Percentiles rank a stretch among this genome's conserved stretches.
These are phyloP conservation scores for Penicillium flavigenum DNA, from an alignment of 495 filamentous ascomycete genomes.

Conservation along the genomic window DNA sequence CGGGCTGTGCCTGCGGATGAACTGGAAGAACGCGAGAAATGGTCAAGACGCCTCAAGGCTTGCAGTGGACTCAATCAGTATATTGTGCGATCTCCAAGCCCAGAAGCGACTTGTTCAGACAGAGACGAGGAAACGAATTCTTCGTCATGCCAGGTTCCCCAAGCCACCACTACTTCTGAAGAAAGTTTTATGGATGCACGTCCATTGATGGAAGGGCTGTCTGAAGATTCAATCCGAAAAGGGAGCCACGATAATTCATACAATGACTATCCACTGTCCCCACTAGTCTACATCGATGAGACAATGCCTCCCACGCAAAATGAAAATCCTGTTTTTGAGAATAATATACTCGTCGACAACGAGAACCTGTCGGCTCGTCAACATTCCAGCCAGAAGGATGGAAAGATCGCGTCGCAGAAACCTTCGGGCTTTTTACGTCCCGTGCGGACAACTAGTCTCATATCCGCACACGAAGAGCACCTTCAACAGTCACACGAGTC, in stretches of 20 bases:
- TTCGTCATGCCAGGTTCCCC: background rate
- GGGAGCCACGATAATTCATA: background rate
- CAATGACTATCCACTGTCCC: background rate
- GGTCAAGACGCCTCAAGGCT: conserved; percentile 54
- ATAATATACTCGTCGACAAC: conserved; percentile 26
- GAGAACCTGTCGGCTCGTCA: conserved; percentile 28
- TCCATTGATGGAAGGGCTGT: background rate
- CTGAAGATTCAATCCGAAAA: background rate
- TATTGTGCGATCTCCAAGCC: conserved; percentile 28
- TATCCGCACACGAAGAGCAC: background rate
- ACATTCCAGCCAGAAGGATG: conserved; percentile 11
- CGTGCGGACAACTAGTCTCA: background rate
- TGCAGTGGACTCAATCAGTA: conserved; percentile 40
- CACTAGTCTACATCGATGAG: conserved; percentile 30
- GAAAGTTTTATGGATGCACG: background rate
- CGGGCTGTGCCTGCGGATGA: conserved; percentile 38
- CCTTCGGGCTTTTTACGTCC: background rate
- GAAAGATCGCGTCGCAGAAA: background rate
- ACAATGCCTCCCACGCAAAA: background rate
- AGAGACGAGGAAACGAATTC: conserved; percentile 12
- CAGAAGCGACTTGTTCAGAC: conserved; percentile 21
- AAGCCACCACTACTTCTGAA: background rate
- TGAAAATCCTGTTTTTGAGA: background rate
- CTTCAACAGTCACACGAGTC: background rate
- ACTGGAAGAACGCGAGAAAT: conserved; percentile 52